Percentiles rank a stretch among this genome's conserved stretches.
These are phyloP conservation scores for Scleromitrula shiraiana DNA, from an alignment of 2,329 filamentous ascomycete genomes.

Conservation along the genomic window DNA sequence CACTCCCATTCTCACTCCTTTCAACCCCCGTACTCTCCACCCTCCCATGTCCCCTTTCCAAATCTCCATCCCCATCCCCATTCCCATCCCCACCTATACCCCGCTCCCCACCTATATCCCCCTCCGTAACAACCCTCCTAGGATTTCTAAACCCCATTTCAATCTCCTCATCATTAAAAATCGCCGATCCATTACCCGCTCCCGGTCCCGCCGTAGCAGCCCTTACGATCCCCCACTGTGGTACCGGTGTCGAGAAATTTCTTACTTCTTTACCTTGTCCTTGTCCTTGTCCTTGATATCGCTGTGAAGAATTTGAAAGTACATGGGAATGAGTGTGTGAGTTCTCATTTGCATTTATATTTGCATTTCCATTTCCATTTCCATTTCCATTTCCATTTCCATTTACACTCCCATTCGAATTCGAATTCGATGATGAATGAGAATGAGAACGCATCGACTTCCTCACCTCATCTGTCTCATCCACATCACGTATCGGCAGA, in stretches of 20 bases:
- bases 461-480: too few relatives aligned
- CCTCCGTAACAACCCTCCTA: background rate
- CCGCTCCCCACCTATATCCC: background rate
- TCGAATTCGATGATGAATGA: background rate
- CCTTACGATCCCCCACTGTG: background rate
- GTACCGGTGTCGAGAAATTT: background rate
- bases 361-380: too few relatives aligned
- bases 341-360: too few relatives aligned
- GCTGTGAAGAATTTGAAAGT: too few relatives aligned
- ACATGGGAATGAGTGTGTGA: too few relatives aligned
- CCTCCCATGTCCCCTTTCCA: background rate
- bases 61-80: background rate
- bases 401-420: background rate
- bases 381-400: background rate
- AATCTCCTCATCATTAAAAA: conserved; percentile 1
- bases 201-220: background rate
- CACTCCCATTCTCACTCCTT: too few relatives aligned
- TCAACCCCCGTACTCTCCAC: too few relatives aligned
- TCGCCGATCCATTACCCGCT: background rate
- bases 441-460: background rate
- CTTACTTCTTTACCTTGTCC: background rate
- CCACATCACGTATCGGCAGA: too few relatives aligned
- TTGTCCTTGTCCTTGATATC: too few relatives aligned
- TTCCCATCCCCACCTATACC: background rate
- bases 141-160: background rate